Evolutionary conservation across 1,139 yeast genomes (phyloP).

Genomic region (Hansenula anomala): DNA sequence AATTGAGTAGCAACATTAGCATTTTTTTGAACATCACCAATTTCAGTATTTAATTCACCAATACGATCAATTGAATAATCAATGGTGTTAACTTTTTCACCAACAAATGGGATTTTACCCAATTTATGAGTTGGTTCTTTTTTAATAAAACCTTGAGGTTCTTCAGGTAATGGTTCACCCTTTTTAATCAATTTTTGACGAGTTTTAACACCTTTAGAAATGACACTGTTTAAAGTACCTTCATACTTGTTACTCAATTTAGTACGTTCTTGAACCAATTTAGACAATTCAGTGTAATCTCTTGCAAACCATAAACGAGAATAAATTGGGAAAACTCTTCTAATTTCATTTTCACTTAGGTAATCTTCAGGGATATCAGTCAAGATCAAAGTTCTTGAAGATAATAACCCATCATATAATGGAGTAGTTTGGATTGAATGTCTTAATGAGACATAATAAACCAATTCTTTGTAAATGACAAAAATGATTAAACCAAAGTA

Average conservation of each 20-base stretch:
- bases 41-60: conserved; percentile 50
- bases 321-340: conserved; percentile 56
- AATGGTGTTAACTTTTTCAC: conserved; percentile 56
- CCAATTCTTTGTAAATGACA: conserved; percentile 66
- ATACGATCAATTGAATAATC: conserved; percentile 52
- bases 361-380: conserved; percentile 53
- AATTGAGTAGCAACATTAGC: conserved; percentile 39
- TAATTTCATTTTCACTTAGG: conserved; percentile 46
- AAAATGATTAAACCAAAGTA: conserved; percentile 56
- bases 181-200: conserved; percentile 56
- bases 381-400: conserved; percentile 63
- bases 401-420: conserved; percentile 57
- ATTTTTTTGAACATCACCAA: conserved; percentile 44
- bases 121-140: conserved; percentile 67
- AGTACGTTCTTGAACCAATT: conserved; percentile 51
- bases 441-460: conserved; percentile 61
- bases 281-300: conserved; percentile 47
- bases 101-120: conserved; percentile 33
- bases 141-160: conserved; percentile 50
- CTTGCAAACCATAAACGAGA: conserved; percentile 59
- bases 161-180: conserved; percentile 38
- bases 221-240: conserved; percentile 47
- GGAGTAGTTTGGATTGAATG: conserved; percentile 70
- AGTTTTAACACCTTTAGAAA: conserved; percentile 52
- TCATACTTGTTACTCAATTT: conserved; percentile 55